phyloP scores from a whole-genome alignment of 2,329 filamentous ascomycete genomes.

The Aspergillus intermedius region DNA sequence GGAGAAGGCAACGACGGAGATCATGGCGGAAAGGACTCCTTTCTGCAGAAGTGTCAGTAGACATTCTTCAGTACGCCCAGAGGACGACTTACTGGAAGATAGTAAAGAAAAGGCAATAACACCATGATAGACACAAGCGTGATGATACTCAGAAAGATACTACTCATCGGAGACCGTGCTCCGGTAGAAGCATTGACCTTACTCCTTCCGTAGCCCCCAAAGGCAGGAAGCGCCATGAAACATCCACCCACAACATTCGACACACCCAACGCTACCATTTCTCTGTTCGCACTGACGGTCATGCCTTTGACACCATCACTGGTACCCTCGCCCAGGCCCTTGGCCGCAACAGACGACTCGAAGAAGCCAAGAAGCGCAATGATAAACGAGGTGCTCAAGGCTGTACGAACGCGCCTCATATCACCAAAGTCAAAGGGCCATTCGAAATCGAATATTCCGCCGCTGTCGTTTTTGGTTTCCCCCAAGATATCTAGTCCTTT shows the following conservation, averaged over 20 bases:
- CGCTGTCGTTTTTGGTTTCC: constrained; percentile 65
- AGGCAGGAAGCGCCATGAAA: constrained; percentile 87
- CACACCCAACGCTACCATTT: constrained; percentile 83
- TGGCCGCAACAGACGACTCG: constrained; percentile 92
- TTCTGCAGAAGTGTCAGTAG: constrained; percentile 42
- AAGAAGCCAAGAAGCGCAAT: constrained; percentile 97
- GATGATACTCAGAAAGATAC: constrained; percentile 75
- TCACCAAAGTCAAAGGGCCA: constrained; percentile 76
- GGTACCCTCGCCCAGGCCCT: constrained; percentile 64
- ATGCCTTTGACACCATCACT: constrained; percentile 68
- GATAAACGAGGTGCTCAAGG: constrained; percentile 84
- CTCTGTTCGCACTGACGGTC: constrained; percentile 80
- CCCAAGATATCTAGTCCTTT: constrained; percentile 79
- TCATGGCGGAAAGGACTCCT: constrained; percentile 88
- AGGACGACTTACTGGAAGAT: constrained; percentile 67
- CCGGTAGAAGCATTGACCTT: constrained; percentile 93
- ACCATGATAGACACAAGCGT: constrained; percentile 75
- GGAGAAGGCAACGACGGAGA: constrained; percentile 89
- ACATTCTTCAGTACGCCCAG: not conserved
- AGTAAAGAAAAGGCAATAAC: constrained; percentile 87
- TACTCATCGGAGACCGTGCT: constrained; percentile 88
- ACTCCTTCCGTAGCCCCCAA: constrained; percentile 92
- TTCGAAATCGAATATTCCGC: constrained; percentile 68
- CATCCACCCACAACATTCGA: constrained; percentile 87
- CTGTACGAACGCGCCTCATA: constrained; percentile 74